Evolutionary conservation across 2,329 filamentous ascomycete genomes (phyloP), one percentile per base, ranked within the genome.

Genomic region (Ceratocystis lukuohia): DNA sequence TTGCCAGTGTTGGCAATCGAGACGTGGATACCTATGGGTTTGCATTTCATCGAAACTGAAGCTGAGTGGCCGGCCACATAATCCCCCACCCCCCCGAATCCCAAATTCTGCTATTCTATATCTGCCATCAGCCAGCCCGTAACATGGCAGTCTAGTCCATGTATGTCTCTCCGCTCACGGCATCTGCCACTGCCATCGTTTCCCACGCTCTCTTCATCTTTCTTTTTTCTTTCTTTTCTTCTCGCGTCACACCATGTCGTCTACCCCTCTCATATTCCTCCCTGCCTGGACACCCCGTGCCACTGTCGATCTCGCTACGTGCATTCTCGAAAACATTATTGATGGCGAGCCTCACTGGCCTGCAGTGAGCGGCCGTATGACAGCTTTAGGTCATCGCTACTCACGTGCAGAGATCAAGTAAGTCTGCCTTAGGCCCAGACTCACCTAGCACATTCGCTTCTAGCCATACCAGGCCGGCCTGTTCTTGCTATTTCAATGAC

Each of bases 251-350:
- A 50, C 17, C 25, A 22, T 57, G 28, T 8, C 53, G 53, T 44
- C 6, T 25, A 41, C 37, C 20, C 22, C 22, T 45, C 37, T 62
- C 30, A 15, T 22, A 12, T 62, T 62, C 61, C 22, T 45, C 37
- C 22, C 61, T 37, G 37, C 61, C 33, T 62, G 61, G 61, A 62
- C 61, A 17, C 61, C 33, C 10, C 12, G n/a, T 10, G 37, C 61
- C 61, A 62, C 25, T 22, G n/a, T 25, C 15, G 61, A 62, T 28
- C 61, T 62, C 37, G 61, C 61, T 8, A 15, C 22, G n/a, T 62
- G 37, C n/a, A 41, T 62, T 44, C 20, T 28, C 61, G 41, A 15
- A 12, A 62, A 46, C 5, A 62, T 48, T 8, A 6, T 22, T 6
- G 15, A 46, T n/a, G 61, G 37, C 61, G 6, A 22, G n/a, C 61